A percentile compares a stretch with the other conserved stretches of the same genome.
Conservation (phyloP, 352 stramenopile species). For the Phytophthora vignae region DNA sequence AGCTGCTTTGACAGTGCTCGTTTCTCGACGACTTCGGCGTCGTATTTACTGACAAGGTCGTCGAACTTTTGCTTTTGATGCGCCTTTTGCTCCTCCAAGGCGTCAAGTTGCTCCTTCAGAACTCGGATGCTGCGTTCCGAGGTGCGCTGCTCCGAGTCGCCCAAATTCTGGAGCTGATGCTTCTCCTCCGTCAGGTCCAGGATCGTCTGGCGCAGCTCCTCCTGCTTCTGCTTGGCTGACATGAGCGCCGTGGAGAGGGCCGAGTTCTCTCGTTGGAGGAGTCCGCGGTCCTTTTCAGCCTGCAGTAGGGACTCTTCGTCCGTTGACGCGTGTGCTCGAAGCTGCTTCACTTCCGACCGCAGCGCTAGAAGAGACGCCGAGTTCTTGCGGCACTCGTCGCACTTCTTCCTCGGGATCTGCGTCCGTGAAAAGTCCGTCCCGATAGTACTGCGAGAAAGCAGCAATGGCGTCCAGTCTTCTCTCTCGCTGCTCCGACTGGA, state of each 20-base stretch:
- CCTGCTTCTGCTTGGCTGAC: slow-evolving; percentile 58
- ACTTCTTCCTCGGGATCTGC: slow-evolving; percentile 36
- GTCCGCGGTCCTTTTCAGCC: slow-evolving; percentile 48
- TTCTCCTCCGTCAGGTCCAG: slow-evolving; percentile 64
- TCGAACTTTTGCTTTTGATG: slow-evolving; percentile 41
- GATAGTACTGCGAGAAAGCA: slow-evolving; percentile 34
- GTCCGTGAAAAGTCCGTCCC: slow-evolving; percentile 48
- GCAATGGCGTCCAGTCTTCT: slow-evolving; percentile 34
- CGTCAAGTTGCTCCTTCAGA: slow-evolving; percentile 47
- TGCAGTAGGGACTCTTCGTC: slow-evolving; percentile 59
- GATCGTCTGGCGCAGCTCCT: slow-evolving; percentile 59
- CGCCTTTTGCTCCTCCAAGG: slow-evolving; percentile 38
- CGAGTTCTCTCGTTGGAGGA: slow-evolving; percentile 56
- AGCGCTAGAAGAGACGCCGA: slow-evolving; percentile 44
- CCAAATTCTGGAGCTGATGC: slow-evolving; percentile 49
- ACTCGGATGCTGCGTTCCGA: slow-evolving; percentile 36
- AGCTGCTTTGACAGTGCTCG: slow-evolving; percentile 15
- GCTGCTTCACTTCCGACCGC: slow-evolving; percentile 59
- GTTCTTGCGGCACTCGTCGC: slow-evolving; percentile 53
- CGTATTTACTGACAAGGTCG: slow-evolving; percentile 22
- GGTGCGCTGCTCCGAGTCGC: slow-evolving; percentile 47
- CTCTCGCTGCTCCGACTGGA: slow-evolving; percentile 48
- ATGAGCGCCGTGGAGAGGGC: slow-evolving; percentile 55
- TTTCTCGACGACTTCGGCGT: slow-evolving; percentile 30
- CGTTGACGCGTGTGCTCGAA: slow-evolving; percentile 41